Conservation (phyloP, 306 rosid species). For the Potentilla sterilis region DNA sequence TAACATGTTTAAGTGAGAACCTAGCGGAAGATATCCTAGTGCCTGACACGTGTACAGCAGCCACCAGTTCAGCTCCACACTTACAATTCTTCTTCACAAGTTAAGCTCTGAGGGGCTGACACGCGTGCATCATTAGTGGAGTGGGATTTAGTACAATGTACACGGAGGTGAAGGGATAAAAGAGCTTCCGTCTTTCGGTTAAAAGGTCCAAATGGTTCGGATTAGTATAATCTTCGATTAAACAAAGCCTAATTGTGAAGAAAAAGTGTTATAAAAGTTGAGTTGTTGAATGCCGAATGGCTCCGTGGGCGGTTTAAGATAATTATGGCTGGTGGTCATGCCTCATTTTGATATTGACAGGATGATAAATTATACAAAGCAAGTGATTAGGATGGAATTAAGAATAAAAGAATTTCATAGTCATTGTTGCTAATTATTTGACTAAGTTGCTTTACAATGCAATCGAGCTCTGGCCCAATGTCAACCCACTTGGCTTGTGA, state of each 20-base stretch:
- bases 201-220: constrained; percentile 19
- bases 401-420: not conserved
- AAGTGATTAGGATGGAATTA: constrained; percentile 19
- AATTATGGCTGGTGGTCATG: not conserved
- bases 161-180: constrained; percentile 8
- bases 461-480: no score
- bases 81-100: not conserved
- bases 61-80: not conserved
- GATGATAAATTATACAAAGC: not conserved
- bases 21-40: no score
- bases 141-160: not conserved
- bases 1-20: not conserved
- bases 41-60: constrained; percentile 24
- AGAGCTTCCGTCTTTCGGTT: constrained; percentile 21
- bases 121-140: constrained; percentile 14
- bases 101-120: not conserved
- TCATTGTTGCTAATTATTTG: not conserved
- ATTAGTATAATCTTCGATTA: constrained; percentile 8
- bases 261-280: constrained; percentile 6
- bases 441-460: not conserved
- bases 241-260: constrained; percentile 18
- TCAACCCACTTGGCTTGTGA: no score
- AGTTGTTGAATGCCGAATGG: constrained; percentile 34
- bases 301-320: constrained; percentile 41
- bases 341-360: constrained; percentile 32